Conservation (phyloP, 345 rosid genomes). For the Anastatica hierochuntica region DNA sequence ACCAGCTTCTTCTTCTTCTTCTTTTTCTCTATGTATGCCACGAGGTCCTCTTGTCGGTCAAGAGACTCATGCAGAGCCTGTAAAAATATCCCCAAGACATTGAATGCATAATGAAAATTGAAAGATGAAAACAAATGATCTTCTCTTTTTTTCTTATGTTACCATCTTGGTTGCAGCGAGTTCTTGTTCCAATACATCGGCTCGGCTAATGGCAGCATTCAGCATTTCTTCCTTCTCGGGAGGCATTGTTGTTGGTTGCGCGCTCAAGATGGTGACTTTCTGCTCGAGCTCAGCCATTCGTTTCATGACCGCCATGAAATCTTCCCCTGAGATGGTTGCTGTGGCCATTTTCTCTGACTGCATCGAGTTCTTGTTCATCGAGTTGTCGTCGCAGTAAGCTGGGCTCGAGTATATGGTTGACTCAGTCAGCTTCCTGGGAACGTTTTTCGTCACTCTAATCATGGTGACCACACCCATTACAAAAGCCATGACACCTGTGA, state of each 20-base stretch:
- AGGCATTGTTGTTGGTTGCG: conserved; percentile 42
- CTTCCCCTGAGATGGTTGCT: conserved; percentile 31
- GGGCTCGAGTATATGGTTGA: conserved; percentile 42
- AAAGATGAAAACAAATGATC: too few species aligned
- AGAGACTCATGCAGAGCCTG: conserved; percentile 71
- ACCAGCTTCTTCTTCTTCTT: conserved; percentile 73
- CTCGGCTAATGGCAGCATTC: conserved; percentile 43
- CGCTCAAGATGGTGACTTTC: conserved; percentile 34
- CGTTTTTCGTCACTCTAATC: conserved; percentile 53
- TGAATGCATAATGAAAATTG: too few species aligned
- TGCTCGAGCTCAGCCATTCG: conserved; percentile 68
- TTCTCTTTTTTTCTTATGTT: too few species aligned
- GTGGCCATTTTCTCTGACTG: conserved; percentile 14
- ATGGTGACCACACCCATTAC: conserved; percentile 61
- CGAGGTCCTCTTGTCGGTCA: conserved; percentile 49
- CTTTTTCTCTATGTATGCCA: conserved; percentile 61
- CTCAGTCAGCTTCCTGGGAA: conserved; percentile 52
- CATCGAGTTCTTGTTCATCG: conserved; percentile 18
- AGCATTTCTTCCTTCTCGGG: conserved; percentile 68
- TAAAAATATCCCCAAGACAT: too few species aligned
- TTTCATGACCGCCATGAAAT: conserved; percentile 43
- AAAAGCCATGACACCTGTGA: conserved; percentile 64
- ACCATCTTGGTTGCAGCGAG: conserved; percentile 67
- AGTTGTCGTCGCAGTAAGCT: conserved; percentile 25
- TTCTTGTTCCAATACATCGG: conserved; percentile 55